Base-by-base conservation (phyloP, 768 basidiomycete genomes). In the Mycena albidolilacea region DNA sequence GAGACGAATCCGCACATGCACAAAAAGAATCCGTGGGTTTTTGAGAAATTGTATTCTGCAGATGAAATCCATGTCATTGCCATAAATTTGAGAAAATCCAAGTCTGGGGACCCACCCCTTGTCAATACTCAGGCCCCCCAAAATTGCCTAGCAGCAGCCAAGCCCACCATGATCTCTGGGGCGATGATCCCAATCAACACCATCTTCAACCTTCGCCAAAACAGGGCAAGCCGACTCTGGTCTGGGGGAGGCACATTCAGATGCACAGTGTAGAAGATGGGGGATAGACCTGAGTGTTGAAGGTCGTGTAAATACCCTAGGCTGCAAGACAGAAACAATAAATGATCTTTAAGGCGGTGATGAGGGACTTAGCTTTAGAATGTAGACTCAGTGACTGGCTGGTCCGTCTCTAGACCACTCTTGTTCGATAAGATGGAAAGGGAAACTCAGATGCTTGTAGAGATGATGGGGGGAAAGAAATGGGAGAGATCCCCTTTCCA, bases 1-100 rank as follows among this genome's bases (percentile, higher is more conserved):
- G 55, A 58, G 2, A 78, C 64, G 63, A 81, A 80, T 3, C 81
- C 82, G 11, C 81, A 79, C 81, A 81, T 83, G 23, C 62, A 65
- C 7, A 76, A 72, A 54, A 81, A 82, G 58, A 75, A 79, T 1
- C 74, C 80, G 58, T 81, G 80, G 5, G 75, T 70, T 14, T 50
- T 19, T 2, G 71, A 62, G 41, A 67, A 12, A 19, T 62, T 15
- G 41, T 35, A 67, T 62, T 66, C 71, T 72, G 35, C 35, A 57
- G 6, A 21, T 3, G 17, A 39, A 14, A 38, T 44, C 3, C 17
- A 30, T 21, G 39, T 15, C 21, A 54, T 9, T 7, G 5, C 4
- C 14, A n/a, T 7, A 52, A 9, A 30, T 9, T 44, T 55, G 8
- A 57, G 11, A 7, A 50, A 12, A 5, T 12, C 9, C 39, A 2